Evolutionary conservation across 202 grass and related monocot species (phyloP), one percentile per base, ranked within the genome.

Genomic region (Setaria italica): DNA sequence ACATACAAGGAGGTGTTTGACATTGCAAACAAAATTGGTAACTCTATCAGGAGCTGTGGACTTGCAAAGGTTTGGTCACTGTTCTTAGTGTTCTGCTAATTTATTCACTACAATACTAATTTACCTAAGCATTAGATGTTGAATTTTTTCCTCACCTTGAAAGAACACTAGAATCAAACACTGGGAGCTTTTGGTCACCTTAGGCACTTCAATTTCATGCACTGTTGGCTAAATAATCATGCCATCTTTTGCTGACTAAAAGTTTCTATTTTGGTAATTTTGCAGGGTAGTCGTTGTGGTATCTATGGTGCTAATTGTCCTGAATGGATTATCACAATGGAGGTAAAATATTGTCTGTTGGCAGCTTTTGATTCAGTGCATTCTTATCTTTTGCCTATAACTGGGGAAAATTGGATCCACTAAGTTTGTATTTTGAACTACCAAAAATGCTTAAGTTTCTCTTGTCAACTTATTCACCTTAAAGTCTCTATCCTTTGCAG

Each of bases 291-390:
- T 62, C 91, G 91, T 39, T 95, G 92, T 51, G 95, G 95, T 73
- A 98, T 98, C 81, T 98, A 93, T 84, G 95, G 95, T 82, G 89
- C 87, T 78, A 98, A 98, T 88, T 95, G 87, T 81, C 85, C 95
- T 33, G 92, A 98, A 79, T 98, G 95, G 95, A 70, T 98, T 80
- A 95, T 95, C 35, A 93, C 92, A 55, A 95, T 95, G 92, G 91
- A 98, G 95, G 95, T 95, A 89, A 71, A 68, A 13, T 87, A 29
- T 84, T 87, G 13, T 72, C 13, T 68, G 35, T 71, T 29, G 19
- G 47, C 17, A 35, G 70, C 30, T 65, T 83, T 62, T 55, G 48
- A 70, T 67, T 70, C n/a, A 13, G 30, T 77, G 8, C 50, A 45
- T 70, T 71, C 46, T 70, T 21, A 86, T 86, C 29, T 77, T 50